phyloP scores from a whole-genome alignment of 2,329 filamentous ascomycete genomes.

The Verticillium isaacii region DNA sequence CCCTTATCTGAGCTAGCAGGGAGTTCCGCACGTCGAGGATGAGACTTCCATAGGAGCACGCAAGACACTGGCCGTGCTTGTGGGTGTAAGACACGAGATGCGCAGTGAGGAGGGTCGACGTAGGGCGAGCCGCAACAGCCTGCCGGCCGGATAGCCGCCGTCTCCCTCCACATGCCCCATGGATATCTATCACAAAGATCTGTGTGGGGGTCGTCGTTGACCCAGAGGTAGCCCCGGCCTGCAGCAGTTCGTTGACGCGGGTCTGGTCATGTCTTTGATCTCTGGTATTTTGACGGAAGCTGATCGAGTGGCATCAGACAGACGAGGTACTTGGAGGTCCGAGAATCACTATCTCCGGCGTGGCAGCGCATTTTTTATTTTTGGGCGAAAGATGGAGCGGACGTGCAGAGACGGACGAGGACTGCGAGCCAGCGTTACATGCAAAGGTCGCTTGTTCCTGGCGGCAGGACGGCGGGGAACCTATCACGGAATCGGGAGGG shows the following conservation, averaged over 20 bases:
- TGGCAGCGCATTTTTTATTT: neutral
- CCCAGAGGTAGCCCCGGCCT: neutral
- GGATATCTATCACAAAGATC: neutral
- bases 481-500: neutral
- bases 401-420: neutral
- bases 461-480: neutral
- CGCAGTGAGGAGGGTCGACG: neutral
- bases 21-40: neutral
- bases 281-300: neutral
- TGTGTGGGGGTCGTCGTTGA: neutral
- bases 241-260: neutral
- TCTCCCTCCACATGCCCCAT: neutral
- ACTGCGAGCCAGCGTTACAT: neutral
- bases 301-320: neutral
- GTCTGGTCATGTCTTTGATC: neutral
- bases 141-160: neutral
- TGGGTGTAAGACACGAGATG: neutral
- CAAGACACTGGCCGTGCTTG: neutral
- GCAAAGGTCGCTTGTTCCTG: neutral
- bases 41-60: neutral
- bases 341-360: neutral
- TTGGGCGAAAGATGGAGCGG: neutral
- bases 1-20: neutral
- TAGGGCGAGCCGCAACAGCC: neutral
- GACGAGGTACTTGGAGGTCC: neutral